These are phyloP conservation scores for Quercus aquifolioides DNA, from an alignment of 306 rosid species.

Conservation along the genomic window DNA sequence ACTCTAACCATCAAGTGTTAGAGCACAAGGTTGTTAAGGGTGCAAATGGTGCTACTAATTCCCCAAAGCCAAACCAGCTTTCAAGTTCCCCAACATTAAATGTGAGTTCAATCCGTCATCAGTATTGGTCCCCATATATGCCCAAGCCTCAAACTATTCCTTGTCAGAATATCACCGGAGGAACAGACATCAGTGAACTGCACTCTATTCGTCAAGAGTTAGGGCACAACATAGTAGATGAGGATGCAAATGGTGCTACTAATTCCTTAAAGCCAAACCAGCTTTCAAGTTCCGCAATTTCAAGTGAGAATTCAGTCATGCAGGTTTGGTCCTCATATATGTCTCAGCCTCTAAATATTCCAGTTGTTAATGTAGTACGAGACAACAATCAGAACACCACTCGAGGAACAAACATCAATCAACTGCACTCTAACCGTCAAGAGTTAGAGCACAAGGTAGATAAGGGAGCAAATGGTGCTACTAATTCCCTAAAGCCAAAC, in stretches of 20 bases:
- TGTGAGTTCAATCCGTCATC: conserved; percentile 32
- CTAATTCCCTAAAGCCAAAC: conserved; percentile 31
- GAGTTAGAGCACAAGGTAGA: conserved; percentile 44
- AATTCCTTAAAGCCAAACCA: conserved; percentile 38
- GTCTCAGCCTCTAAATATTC: conserved; percentile 37
- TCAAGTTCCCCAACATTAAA: conserved; percentile 38
- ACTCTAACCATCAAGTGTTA: conserved; percentile 30
- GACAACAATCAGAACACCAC: conserved; percentile 34
- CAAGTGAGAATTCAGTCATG: conserved; percentile 36
- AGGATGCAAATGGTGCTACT: background rate
- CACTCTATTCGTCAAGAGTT: conserved; percentile 33
- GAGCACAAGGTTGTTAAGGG: conserved; percentile 33
- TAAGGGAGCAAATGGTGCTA: background rate
- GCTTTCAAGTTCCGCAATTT: conserved; percentile 36
- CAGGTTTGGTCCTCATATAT: conserved; percentile 38
- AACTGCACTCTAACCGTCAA: conserved; percentile 31
- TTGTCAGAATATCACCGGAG: conserved; percentile 36
- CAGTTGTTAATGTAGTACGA: conserved; percentile 21
- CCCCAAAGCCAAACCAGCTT: conserved; percentile 38
- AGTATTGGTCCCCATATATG: conserved; percentile 37
- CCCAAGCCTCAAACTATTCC: conserved; percentile 39
- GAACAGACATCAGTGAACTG: conserved; percentile 50
- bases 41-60: background rate
- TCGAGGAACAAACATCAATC: conserved; percentile 57
- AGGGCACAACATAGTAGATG: conserved; percentile 30